Evolutionary conservation across 2,329 filamentous ascomycete genomes (phyloP), one percentile per base, ranked within the genome.

Genomic region (Oidium heveae): DNA sequence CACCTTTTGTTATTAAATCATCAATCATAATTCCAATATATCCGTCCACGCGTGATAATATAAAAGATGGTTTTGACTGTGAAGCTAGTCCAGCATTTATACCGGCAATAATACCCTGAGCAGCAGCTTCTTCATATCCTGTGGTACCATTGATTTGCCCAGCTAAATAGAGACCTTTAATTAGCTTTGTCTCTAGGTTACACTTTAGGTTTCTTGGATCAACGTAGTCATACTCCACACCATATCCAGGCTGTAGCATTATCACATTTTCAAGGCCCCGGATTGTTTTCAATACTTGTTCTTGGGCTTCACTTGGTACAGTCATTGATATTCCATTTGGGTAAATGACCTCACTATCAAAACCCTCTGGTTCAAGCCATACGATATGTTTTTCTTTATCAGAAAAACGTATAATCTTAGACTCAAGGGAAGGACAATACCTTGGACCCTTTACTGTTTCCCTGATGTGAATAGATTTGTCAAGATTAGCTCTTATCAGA

Each of bases 21-120:
- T 98, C 91, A 62, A 98, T 88, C 87, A 98, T 94, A 69, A 98
- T 84, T 60, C 91, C 91, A 63, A 98, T 96, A 67, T 95, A 98
- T 13, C 86, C 87, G 66, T 98, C 89, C 1, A 84, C 81, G 59
- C 91, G 76, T 8, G 80, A 80, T 33, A 98, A 70, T 0, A 76
- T 76, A 57, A 93, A 72, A 0, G 79, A 74, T 1, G 72, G 66
- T 56, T 82, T 77, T 1, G 76, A 75, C 57, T 77, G 74, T 0
- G 88, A 78, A 1, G 80, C 75, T n/a, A 91, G 75, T 2, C 89
- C 91, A 0, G 91, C 91, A 64, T 98, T 98, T 62, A 89, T 88
- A 34, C 91, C 91, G 0, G 91, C 91, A 15, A 98, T 71, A 50
- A 98, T 74, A 10, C 91, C 91, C 67, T 98, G 91, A 0, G 85